Conservation (phyloP, 176 grass and related monocot genomes). For the Oryza australiensis region DNA sequence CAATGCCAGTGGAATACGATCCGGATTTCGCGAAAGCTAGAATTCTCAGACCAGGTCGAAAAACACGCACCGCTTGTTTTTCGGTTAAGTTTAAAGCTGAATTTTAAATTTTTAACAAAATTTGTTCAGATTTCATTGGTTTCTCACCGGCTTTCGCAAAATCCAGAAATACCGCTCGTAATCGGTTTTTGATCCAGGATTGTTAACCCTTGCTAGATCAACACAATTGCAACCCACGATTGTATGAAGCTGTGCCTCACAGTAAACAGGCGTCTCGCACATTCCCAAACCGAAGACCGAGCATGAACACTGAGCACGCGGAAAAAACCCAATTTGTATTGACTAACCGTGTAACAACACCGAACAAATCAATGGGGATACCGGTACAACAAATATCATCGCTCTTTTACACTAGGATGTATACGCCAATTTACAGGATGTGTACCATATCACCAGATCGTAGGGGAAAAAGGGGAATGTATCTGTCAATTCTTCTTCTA, state of each 20-base stretch:
- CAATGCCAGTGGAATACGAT: too few species aligned
- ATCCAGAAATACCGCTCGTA: too few species aligned
- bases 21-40: too few species aligned
- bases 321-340: neutral
- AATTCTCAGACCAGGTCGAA: too few species aligned
- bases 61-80: too few species aligned
- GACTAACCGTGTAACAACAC: conserved; percentile 25
- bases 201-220: too few species aligned
- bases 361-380: conserved; percentile 20
- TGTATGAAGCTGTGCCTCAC: neutral
- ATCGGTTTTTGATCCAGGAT: too few species aligned
- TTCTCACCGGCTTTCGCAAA: too few species aligned
- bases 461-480: neutral
- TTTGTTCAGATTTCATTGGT: too few species aligned
- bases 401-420: conserved; percentile 44
- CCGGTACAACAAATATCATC: conserved; percentile 5
- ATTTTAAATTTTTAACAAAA: too few species aligned
- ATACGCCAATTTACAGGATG: conserved; percentile 49
- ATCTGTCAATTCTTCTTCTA: conserved; percentile 18
- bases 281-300: neutral
- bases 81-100: too few species aligned
- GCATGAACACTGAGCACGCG: conserved; percentile 6
- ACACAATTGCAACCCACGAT: too few species aligned
- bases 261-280: neutral
- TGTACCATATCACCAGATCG: conserved; percentile 15